Conservation (phyloP, 192 early-diverging fungal species). For the Coemansia sp. region DNA sequence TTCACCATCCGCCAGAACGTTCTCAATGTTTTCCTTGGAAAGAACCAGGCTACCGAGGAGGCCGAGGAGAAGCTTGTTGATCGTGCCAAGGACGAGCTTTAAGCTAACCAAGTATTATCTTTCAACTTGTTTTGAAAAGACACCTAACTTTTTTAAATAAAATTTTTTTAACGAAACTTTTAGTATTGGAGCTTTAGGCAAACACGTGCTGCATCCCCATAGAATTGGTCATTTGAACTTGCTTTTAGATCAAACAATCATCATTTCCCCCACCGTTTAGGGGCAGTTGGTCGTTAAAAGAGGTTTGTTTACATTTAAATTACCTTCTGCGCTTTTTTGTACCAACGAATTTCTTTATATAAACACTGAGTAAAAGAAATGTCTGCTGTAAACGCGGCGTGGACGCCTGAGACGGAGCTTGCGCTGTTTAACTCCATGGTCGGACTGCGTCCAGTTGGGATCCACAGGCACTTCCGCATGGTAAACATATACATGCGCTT, state of each 20-base stretch:
- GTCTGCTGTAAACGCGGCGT: conserved; percentile 1
- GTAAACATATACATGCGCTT: conserved; percentile 50
- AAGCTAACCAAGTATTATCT: conserved; percentile 7
- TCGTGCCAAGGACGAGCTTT: conserved; percentile 52
- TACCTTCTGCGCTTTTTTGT: too few relatives aligned
- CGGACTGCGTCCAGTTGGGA: conserved; percentile 47
- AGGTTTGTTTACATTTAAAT: too few relatives aligned
- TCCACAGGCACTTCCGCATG: conserved; percentile 50
- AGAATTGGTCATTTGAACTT: background rate
- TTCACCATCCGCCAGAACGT: conserved; percentile 90
- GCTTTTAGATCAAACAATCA: background rate
- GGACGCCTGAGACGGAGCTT: conserved; percentile 46
- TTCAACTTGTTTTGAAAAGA: too few relatives aligned
- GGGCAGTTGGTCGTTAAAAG: background rate
- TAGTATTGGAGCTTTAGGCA: too few relatives aligned
- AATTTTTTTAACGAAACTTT: conserved; percentile 4
- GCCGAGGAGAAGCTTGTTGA: conserved; percentile 24
- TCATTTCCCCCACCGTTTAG: background rate
- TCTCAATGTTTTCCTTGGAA: conserved; percentile 57
- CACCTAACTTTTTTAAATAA: conserved; percentile 10
- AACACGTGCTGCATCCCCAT: too few relatives aligned
- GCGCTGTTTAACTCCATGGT: conserved; percentile 50
- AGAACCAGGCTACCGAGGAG: conserved; percentile 26
- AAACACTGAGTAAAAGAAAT: background rate
- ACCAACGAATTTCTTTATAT: too few relatives aligned